phyloP scores from a whole-genome alignment of 768 basidiomycete species.

The Coprinellus micaceus region DNA sequence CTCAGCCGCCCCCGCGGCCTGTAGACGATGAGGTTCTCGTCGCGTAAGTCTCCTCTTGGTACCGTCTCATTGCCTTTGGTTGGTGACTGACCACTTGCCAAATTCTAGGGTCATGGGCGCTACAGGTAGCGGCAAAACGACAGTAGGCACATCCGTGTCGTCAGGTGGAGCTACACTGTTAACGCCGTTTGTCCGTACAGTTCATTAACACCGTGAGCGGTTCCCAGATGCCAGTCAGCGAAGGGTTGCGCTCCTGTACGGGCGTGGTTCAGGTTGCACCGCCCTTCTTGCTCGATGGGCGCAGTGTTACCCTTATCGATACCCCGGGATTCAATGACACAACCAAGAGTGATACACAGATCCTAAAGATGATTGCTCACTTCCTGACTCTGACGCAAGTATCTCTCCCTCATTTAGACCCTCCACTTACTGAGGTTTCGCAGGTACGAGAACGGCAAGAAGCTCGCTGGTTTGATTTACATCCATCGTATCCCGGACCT shows the following conservation, averaged over 20 bases:
- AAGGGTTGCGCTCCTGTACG: conserved; percentile 49
- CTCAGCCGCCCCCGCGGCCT: no score
- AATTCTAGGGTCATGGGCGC: conserved; percentile 33
- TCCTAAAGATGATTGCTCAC: conserved; percentile 47
- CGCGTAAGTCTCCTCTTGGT: not conserved
- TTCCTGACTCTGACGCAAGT: conserved; percentile 33
- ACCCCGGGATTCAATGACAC: conserved; percentile 63
- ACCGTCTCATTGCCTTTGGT: not conserved
- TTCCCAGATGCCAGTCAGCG: conserved; percentile 42
- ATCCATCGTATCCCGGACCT: conserved; percentile 46
- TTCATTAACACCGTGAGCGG: conserved; percentile 55
- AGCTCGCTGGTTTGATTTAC: conserved; percentile 51
- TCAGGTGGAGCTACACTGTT: not conserved
- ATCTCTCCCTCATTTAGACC: not conserved
- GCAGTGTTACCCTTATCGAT: conserved; percentile 47
- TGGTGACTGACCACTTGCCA: not conserved
- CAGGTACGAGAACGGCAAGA: conserved; percentile 32
- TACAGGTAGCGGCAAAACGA: conserved; percentile 39
- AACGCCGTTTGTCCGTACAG: conserved; percentile 24
- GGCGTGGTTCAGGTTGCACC: conserved; percentile 38
- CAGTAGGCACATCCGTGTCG: conserved; percentile 15
- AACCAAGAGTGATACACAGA: conserved; percentile 40
- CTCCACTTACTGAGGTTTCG: not conserved
- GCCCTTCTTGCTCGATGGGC: conserved; percentile 41
- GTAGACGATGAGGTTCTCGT: not conserved